Percentiles rank a stretch among this genome's conserved stretches.
Evolutionary conservation across 192 early-diverging fungal genomes (phyloP).

Genomic region (Coemansia sp.): DNA sequence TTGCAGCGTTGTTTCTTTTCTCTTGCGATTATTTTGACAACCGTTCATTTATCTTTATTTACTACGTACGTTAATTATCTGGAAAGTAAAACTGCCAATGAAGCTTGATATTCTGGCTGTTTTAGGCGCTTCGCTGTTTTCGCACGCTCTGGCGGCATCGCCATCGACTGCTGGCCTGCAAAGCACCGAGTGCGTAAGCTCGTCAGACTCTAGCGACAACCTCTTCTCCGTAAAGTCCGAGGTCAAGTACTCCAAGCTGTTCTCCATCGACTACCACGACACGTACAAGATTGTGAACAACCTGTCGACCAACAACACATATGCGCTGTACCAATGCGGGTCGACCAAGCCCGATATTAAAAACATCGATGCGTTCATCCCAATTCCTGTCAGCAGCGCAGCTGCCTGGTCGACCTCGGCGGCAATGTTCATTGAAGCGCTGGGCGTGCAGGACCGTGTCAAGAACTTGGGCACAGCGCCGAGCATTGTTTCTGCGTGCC

Average conservation of each 20-base stretch:
- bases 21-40: neutral
- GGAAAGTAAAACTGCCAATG: neutral
- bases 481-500: conserved; percentile 51
- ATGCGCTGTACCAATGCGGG: conserved; percentile 53
- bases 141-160: neutral
- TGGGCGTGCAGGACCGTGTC: conserved; percentile 46
- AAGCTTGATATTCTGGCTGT: neutral
- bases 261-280: conserved; percentile 51
- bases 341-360: conserved; percentile 28
- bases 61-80: neutral
- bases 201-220: conserved; percentile 13
- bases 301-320: conserved; percentile 39
- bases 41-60: neutral
- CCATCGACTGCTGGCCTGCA: conserved; percentile 38
- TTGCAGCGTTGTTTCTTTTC: neutral
- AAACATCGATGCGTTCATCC: conserved; percentile 31
- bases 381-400: conserved; percentile 37
- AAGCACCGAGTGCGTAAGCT: conserved; percentile 37
- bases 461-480: conserved; percentile 45
- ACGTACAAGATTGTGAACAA: conserved; percentile 54
- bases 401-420: conserved; percentile 49
- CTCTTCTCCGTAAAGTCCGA: conserved; percentile 31
- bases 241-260: conserved; percentile 49
- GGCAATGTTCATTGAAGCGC: conserved; percentile 50
- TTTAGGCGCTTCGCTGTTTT: neutral